Percentiles rank a stretch among this genome's conserved stretches.
These are phyloP conservation scores for Zoysia pacifica DNA, from an alignment of 176 grass and related monocot species.

Conservation along the genomic window DNA sequence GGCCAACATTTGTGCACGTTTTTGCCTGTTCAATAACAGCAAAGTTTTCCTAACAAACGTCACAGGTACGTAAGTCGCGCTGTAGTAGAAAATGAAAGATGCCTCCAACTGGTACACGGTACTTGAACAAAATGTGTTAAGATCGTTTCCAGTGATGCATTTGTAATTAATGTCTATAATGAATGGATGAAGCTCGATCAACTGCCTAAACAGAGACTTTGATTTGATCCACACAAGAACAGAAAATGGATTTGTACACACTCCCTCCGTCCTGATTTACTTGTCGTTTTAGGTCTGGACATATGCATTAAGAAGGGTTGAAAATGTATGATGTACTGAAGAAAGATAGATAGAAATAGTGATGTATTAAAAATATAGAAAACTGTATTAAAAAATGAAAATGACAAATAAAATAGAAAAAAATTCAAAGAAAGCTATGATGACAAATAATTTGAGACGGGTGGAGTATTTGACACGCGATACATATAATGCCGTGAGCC, in stretches of 20 bases:
- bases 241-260: background rate
- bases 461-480: background rate
- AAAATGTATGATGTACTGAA: too few relatives aligned
- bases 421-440: too few relatives aligned
- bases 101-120: too few relatives aligned
- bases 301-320: too few relatives aligned
- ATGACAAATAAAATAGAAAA: too few relatives aligned
- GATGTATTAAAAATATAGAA: too few relatives aligned
- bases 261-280: background rate
- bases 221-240: background rate
- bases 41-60: background rate
- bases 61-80: background rate
- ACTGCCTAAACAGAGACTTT: background rate
- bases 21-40: background rate
- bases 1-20: background rate
- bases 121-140: too few relatives aligned
- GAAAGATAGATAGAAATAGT: too few relatives aligned
- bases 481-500: background rate
- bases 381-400: too few relatives aligned
- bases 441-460: too few relatives aligned
- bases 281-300: too few relatives aligned
- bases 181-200: background rate
- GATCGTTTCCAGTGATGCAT: background rate
- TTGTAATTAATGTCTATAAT: background rate
- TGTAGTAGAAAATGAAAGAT: too few relatives aligned